Evolutionary conservation across 2,329 filamentous ascomycete species (phyloP), one percentile per base, ranked within the genome.

Genomic region (Cordyceps javanica): DNA sequence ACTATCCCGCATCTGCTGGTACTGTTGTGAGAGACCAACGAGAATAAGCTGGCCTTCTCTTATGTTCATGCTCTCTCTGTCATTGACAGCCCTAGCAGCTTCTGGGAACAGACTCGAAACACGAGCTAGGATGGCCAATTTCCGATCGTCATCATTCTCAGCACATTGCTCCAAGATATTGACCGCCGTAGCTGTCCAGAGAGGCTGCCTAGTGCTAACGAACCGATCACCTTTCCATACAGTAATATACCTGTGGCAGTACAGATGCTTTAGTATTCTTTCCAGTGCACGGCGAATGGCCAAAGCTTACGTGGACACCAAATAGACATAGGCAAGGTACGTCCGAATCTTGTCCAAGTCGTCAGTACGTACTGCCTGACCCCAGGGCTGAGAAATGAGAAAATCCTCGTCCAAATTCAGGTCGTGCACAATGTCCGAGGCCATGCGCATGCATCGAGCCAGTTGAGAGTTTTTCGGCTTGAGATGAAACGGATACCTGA

Each of bases 401-500:
- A 51, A 50, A 38, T 53, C 30, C 13, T 58, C 56, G 28, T 58
- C 49, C 14, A 58, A 25, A 3, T 48, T 44, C 21, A 58, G 32
- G n/a, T 58, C 49, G 14, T 55, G 49, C 14, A 58, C 49, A 26
- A 58, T 44, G 34, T 45, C 56, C 5, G 56, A 44, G 16, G 41
- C 48, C 38, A 58, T 58, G 10, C 56, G 38, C 41, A 58, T 36
- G 32, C 56, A 58, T n/a, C 49, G 49, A n/a, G 41, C 56, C 23
- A 58, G 25, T 19, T 48, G 48, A 21, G 45, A 41, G 3, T 36
- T 53, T 16, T 54, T 58, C n/a, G 56, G 56, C 32, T 50, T 50
- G 10, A 58, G 41, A n/a, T 58, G 56, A 25, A 58, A 58, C 21
- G 56, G 56, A 55, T 58, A 48, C 55, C 55, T 55, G 30, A 2